Percentiles rank a stretch among this genome's conserved stretches.
Evolutionary conservation across 164 flowering plant genomes (phyloP).

Genomic region (Kalanchoe fedtschenkoi): DNA sequence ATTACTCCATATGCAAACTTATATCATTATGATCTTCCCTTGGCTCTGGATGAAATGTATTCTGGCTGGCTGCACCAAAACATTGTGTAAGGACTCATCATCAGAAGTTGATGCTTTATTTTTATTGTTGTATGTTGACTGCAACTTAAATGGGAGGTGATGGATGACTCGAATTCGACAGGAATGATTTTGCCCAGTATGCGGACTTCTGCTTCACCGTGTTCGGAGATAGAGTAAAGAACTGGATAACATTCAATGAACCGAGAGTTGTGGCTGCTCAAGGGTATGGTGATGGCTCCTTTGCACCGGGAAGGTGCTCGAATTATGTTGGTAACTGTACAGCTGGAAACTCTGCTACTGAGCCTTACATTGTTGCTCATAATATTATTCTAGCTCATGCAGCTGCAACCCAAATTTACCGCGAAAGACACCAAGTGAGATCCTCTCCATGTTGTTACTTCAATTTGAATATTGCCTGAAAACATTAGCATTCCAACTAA

Average conservation of each 20-base stretch:
- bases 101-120: background rate
- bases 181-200: slow-evolving; percentile 51
- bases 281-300: slow-evolving; percentile 55
- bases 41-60: slow-evolving; percentile 42
- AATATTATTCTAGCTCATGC: slow-evolving; percentile 59
- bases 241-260: slow-evolving; percentile 79
- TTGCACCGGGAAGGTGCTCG: slow-evolving; percentile 67
- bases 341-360: slow-evolving; percentile 60
- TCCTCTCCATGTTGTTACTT: background rate
- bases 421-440: slow-evolving; percentile 43
- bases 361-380: slow-evolving; percentile 70
- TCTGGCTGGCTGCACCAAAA: slow-evolving; percentile 26
- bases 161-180: slow-evolving; percentile 12
- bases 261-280: slow-evolving; percentile 70
- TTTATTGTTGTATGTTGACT: background rate
- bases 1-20: slow-evolving; percentile 66
- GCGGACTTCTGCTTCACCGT: slow-evolving; percentile 68
- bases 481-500: background rate
- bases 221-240: slow-evolving; percentile 69
- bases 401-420: slow-evolving; percentile 54
- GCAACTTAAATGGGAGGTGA: background rate
- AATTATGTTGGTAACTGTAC: slow-evolving; percentile 49
- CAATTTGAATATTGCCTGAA: background rate
- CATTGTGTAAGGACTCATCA: slow-evolving; percentile 48
- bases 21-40: slow-evolving; percentile 61